Evolutionary conservation across 805 yeast genomes (phyloP).

Genomic region (Lipomyces oligophaga): DNA sequence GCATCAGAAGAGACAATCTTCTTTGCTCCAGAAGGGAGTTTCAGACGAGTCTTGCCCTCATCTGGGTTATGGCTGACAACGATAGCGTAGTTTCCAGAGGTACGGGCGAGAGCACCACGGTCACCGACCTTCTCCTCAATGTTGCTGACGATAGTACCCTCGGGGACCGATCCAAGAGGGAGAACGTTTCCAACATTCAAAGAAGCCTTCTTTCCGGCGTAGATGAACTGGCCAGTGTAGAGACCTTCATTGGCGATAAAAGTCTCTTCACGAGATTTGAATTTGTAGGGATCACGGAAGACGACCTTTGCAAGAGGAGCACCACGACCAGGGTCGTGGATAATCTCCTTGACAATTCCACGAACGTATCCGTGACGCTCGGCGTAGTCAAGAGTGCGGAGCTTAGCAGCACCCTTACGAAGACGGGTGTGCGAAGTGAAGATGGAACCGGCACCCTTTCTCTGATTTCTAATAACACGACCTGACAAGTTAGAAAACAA

Average conservation of each 20-base stretch:
- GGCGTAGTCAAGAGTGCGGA: conserved; percentile 97
- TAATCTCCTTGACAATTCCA: conserved; percentile 97
- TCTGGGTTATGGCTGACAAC: conserved; percentile 99
- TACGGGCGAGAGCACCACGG: conserved; percentile 99
- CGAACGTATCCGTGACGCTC: conserved; percentile 99
- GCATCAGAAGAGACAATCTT: conserved; percentile 92
- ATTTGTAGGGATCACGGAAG: conserved; percentile 99
- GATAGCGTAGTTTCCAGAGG: conserved; percentile 99
- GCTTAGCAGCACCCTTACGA: conserved; percentile 99
- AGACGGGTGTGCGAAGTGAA: conserved; percentile 99
- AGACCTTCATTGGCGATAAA: conserved; percentile 99
- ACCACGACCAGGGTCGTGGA: conserved; percentile 99
- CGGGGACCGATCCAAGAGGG: conserved; percentile 96
- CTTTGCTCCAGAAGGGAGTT: conserved; percentile 99
- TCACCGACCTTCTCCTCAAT: conserved; percentile 99
- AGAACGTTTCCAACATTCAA: conserved; percentile 95
- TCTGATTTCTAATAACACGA: conserved; percentile 99
- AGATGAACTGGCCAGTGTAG: conserved; percentile 98
- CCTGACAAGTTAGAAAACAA: conserved; percentile 45
- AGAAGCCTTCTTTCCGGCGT: conserved; percentile 98
- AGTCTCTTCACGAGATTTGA: conserved; percentile 96
- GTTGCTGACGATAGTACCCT: conserved; percentile 98
- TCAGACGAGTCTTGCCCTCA: conserved; percentile 98
- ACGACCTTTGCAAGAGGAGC: conserved; percentile 99
- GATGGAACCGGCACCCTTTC: conserved; percentile 99